phyloP scores from a whole-genome alignment of 306 rosid genomes.

The Cyclanthera cordifolia region DNA sequence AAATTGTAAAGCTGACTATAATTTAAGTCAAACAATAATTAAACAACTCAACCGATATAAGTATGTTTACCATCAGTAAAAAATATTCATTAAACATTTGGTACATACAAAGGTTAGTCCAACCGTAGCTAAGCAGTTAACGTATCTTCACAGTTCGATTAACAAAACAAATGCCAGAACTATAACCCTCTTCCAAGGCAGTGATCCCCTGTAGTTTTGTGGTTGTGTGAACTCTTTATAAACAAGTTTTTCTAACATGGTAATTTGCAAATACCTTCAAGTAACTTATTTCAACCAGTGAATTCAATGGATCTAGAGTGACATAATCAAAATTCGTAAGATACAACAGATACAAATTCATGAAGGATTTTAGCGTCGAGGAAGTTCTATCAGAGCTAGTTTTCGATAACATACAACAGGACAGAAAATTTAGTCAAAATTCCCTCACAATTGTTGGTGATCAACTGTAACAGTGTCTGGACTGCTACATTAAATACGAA shows the following conservation, averaged over 20 bases:
- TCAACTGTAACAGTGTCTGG: not conserved
- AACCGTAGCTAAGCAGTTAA: not conserved
- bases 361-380: not conserved
- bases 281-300: not conserved
- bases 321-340: not conserved
- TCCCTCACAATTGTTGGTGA: not conserved
- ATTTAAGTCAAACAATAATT: too few species aligned
- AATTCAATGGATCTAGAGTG: not conserved
- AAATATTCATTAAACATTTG: too few species aligned
- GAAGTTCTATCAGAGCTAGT: slow-evolving; percentile 3
- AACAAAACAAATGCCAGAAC: not conserved
- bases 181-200: not conserved
- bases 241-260: not conserved
- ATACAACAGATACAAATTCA: not conserved
- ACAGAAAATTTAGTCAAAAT: not conserved
- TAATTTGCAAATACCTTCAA: not conserved
- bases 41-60: too few species aligned
- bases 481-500: slow-evolving; percentile 19
- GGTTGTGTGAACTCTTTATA: not conserved
- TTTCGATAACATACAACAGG: not conserved
- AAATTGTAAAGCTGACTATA: too few species aligned
- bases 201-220: not conserved
- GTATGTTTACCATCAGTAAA: too few species aligned
- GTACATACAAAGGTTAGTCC: not conserved
- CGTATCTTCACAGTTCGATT: too few species aligned